Evolutionary conservation across 1,139 yeast species (phyloP), one percentile per base, ranked within the genome.

Genomic region (Spathaspora sp.): DNA sequence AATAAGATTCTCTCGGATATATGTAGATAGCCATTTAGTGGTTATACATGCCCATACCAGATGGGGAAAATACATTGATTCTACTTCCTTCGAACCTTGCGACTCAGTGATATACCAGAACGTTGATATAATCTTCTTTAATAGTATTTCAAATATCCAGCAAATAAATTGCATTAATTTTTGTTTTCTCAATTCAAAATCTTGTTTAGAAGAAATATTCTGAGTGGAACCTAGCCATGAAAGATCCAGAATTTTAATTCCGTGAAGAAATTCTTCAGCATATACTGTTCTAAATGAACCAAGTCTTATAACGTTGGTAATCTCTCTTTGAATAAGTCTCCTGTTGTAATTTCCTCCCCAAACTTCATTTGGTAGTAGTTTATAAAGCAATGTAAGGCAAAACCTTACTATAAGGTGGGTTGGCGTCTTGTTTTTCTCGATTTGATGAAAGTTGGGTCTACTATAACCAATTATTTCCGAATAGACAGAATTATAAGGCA

Each of bases 31-130:
- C 73, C 80, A 82, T 0, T 63, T 56, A 8, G 56, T 54, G 0
- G 81, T 65, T 6, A 82, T 57, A 10, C 47, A 47, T 7, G 56
- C 57, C 97, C 97, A 91, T 0, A 68, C 62, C 24, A 66, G 70
- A 44, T 83, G 90, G 11, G 85, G 76, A 56, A 78, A 89, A 58
- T 73, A 89, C 1, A 73, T 49, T 7, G 61, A 44, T 13, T 39
- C 41, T 1, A 51, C 37, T 26, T 46, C 50, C 18, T 48, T 50
- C 6, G 48, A 23, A 66, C 76, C 73, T 1, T 83, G 71, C 0
- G 76, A 61, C 45, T 82, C 85, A 0, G 93, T 82, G 2, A 86
- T 82, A 58, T 86, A 85, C 72, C 91, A 91, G 56, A 80, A 81
- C 0, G 76, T 63, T 0, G 70, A 62, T 0, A 88, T 52, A 1